phyloP scores from a whole-genome alignment of 2,329 filamentous ascomycete genomes.

The Albifimbria verrucaria region DNA sequence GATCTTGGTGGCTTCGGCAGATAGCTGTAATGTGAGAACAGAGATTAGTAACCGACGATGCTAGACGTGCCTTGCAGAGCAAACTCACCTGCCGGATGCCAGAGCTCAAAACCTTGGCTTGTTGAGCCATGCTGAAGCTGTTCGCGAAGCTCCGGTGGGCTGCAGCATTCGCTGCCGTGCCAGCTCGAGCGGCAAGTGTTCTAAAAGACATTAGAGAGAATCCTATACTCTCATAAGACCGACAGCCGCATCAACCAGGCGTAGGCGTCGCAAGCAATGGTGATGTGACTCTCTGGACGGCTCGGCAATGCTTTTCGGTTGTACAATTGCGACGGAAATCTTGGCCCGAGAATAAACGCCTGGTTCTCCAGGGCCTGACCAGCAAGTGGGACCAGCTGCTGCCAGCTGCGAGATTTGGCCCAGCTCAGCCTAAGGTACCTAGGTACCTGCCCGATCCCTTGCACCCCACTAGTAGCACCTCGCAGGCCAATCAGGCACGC shows the following conservation, averaged over 20 bases:
- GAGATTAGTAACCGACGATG: not conserved
- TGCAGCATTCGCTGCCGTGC: constrained; percentile 44
- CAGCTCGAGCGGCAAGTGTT: constrained; percentile 51
- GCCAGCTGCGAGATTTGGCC: not conserved
- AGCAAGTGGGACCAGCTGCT: constrained; percentile 2
- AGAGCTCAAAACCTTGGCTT: constrained; percentile 67
- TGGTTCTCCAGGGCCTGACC: not conserved
- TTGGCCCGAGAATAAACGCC: not conserved
- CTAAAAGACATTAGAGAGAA: constrained; percentile 54
- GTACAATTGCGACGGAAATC: constrained; percentile 14
- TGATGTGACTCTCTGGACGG: constrained; percentile 15
- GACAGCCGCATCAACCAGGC: constrained; percentile 30
- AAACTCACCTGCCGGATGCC: constrained; percentile 30
- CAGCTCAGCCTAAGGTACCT: not conserved
- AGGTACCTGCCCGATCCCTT: not conserved
- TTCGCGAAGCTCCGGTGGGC: constrained; percentile 38
- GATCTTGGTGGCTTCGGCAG: constrained; percentile 32
- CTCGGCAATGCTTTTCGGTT: constrained; percentile 30
- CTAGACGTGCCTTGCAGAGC: not conserved
- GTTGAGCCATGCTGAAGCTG: constrained; percentile 68
- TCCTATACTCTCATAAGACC: constrained; percentile 32
- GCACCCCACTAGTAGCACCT: not conserved
- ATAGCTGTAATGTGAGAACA: constrained; percentile 27
- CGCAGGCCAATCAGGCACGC: constrained; percentile 23
- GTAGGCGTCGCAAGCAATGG: constrained; percentile 9